Evolutionary conservation across 2,329 filamentous ascomycete species (phyloP).

Genomic region (Hymenoscyphus albidus): DNA sequence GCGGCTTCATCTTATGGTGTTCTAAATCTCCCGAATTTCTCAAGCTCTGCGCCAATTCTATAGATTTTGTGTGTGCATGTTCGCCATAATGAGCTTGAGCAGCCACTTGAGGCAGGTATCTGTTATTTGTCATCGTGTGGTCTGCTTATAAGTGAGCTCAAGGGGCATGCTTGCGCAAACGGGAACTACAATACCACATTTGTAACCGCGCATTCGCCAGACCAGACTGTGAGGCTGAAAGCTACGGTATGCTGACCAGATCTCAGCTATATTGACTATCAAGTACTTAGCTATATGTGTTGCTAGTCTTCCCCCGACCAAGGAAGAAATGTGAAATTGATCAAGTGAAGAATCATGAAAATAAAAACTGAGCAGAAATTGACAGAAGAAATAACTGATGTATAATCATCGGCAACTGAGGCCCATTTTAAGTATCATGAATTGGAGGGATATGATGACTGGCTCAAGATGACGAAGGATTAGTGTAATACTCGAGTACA

Average conservation of each 20-base stretch:
- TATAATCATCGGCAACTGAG: not conserved
- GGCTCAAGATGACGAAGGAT: not conserved
- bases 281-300: not conserved
- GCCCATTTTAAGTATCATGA: not conserved
- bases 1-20: conserved; percentile 17
- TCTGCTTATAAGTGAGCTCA: not conserved
- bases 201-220: not conserved
- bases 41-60: not conserved
- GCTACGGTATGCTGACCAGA: not conserved
- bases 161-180: not conserved
- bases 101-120: not conserved
- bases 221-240: not conserved
- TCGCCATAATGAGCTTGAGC: not conserved
- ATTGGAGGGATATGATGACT: not conserved
- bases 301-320: not conserved
- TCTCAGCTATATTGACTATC: not conserved
- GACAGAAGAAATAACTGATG: not conserved
- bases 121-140: not conserved
- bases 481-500: not conserved
- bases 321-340: not conserved
- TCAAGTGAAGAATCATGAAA: not conserved
- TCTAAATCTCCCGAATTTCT: conserved; percentile 5
- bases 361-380: not conserved
- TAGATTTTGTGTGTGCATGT: not conserved
- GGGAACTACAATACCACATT: not conserved